phyloP scores from a whole-genome alignment of 345 rosid genomes.

The Salix koriyanagi region DNA sequence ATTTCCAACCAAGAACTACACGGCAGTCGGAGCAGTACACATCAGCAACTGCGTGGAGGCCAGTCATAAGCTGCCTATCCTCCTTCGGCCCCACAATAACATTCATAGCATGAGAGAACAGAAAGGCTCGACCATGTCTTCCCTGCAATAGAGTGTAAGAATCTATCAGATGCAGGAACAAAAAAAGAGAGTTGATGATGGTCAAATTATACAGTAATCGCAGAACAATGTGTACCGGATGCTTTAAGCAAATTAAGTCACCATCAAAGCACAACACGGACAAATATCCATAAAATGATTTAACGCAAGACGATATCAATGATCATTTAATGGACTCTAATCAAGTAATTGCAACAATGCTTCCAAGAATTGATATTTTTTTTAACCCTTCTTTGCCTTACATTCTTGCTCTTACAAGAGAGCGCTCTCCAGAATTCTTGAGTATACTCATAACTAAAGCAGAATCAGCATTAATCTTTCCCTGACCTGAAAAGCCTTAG shows the following conservation, averaged over 20 bases:
- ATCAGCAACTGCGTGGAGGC: slow-evolving; percentile 24
- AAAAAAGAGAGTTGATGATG: neutral
- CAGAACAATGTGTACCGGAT: neutral
- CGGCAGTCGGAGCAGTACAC: slow-evolving; percentile 19
- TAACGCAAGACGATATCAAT: neutral
- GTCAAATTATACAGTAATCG: neutral
- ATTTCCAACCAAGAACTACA: slow-evolving; percentile 25
- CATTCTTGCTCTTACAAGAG: neutral
- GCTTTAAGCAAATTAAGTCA: neutral
- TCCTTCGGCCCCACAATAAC: slow-evolving; percentile 14
- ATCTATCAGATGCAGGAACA: neutral
- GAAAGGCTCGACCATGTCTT: slow-evolving; percentile 23
- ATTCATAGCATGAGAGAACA: slow-evolving; percentile 22
- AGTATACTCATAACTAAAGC: neutral
- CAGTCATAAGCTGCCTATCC: slow-evolving; percentile 22
- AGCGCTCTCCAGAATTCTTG: neutral
- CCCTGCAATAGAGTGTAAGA: slow-evolving; percentile 7
- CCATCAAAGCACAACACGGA: neutral
- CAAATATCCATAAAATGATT: neutral
- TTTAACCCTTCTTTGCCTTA: neutral
- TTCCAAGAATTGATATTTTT: neutral
- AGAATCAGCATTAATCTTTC: slow-evolving; percentile 8
- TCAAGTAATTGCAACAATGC: too few species aligned
- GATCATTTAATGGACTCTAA: too few species aligned
- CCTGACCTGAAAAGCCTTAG: slow-evolving; percentile 52